phyloP scores from a whole-genome alignment of 257 asterid genomes.

The Penstemon barbatus region DNA sequence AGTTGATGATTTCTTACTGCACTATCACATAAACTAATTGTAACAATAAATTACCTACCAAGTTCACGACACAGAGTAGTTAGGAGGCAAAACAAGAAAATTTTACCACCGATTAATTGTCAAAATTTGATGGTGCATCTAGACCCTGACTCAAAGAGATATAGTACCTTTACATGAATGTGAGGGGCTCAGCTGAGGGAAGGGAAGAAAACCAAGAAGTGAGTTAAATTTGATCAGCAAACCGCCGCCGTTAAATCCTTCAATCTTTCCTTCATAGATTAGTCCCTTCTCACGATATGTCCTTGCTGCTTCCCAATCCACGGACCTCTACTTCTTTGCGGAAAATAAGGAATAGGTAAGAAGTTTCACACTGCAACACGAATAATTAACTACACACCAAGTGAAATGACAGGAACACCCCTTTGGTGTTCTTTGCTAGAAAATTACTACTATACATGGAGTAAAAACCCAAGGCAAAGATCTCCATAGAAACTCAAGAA shows the following conservation, averaged over 20 bases:
- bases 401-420: not conserved
- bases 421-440: not conserved
- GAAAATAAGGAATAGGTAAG: conserved; percentile 43
- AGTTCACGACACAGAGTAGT: not conserved
- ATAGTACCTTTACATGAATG: conserved; percentile 78
- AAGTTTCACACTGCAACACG: conserved; percentile 25
- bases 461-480: too few species aligned
- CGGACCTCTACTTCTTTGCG: conserved; percentile 98
- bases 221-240: conserved; percentile 80
- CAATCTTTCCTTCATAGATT: conserved; percentile 65
- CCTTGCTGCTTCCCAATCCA: conserved; percentile 92
- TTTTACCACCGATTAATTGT: not conserved
- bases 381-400: conserved; percentile 6
- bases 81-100: not conserved
- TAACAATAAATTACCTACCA: conserved; percentile 3
- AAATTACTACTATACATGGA: not conserved
- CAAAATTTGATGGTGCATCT: conserved; percentile 8
- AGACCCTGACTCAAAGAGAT: conserved; percentile 4
- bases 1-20: conserved; percentile 12
- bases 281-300: conserved; percentile 62
- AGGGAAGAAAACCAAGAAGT: conserved; percentile 90
- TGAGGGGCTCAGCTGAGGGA: conserved; percentile 78
- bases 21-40: conserved; percentile 13
- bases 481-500: not conserved
- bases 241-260: conserved; percentile 83